A percentile compares a stretch with the other conserved stretches of the same genome.
phyloP scores from a whole-genome alignment of 345 rosid genomes.

The Punica granatum region DNA sequence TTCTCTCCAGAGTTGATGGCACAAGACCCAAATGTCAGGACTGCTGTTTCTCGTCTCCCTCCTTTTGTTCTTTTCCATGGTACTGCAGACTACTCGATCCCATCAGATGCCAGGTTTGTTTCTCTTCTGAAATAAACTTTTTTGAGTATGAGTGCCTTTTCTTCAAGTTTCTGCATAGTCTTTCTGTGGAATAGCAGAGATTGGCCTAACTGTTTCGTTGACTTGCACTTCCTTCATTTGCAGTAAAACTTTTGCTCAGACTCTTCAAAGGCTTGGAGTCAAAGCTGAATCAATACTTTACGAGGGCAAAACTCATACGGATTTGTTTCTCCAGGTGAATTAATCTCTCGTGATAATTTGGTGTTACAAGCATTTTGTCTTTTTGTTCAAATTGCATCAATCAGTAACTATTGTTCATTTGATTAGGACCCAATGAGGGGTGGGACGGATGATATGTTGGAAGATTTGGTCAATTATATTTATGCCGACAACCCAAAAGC shows the following conservation, averaged over 20 bases:
- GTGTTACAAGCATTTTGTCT: not conserved
- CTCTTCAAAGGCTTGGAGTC: slow-evolving; percentile 65
- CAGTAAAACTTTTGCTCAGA: slow-evolving; percentile 73
- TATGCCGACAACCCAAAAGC: slow-evolving; percentile 50
- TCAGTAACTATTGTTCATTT: not conserved
- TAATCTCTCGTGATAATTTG: not conserved
- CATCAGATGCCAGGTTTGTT: slow-evolving; percentile 76
- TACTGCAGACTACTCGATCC: slow-evolving; percentile 91
- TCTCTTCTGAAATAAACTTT: slow-evolving; percentile 10
- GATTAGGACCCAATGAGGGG: slow-evolving; percentile 99
- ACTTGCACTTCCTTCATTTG: slow-evolving; percentile 5
- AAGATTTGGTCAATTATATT: slow-evolving; percentile 61
- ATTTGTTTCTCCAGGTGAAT: slow-evolving; percentile 88
- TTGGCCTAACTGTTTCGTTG: not conserved
- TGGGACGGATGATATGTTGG: slow-evolving; percentile 76
- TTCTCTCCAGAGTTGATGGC: slow-evolving; percentile 84
- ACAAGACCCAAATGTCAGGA: slow-evolving; percentile 47
- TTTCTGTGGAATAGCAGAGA: not conserved
- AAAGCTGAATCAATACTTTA: slow-evolving; percentile 65
- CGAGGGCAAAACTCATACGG: slow-evolving; percentile 92
- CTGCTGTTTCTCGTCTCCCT: slow-evolving; percentile 64
- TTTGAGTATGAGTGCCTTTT: not conserved
- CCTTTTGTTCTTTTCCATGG: slow-evolving; percentile 82
- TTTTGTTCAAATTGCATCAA: not conserved
- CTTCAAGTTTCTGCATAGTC: not conserved